Evolutionary conservation across 257 asterid species (phyloP), one percentile per base, ranked within the genome.

Genomic region (Anisodus tanguticus): DNA sequence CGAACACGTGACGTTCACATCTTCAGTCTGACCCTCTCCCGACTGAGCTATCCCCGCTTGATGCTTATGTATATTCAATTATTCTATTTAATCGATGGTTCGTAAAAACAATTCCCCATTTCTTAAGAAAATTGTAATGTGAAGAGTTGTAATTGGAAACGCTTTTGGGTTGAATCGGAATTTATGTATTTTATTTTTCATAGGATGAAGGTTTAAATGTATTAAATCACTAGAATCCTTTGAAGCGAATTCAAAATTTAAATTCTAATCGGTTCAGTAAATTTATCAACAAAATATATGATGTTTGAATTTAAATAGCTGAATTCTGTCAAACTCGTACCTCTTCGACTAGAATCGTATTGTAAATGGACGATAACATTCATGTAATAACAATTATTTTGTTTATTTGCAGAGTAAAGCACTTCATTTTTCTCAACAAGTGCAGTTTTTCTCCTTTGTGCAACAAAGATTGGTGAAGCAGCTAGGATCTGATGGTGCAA

Each of bases 21-120:
- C 90, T 92, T 87, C 95, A 94, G 97, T 91, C 95, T 91, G 97
- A 91, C 94, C 95, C 97, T 93, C 97, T 91, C 96, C 96, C 97
- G 91, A 92, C 92, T 91, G 94, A 91, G 92, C 95, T 94, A 91
- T 94, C 95, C 95, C 95, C 92, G 92, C 96, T 41, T 2, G 4
- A 41, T 41, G 45, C 45, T 41, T 41, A 3, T 3, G 0, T 0
- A 31, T 41, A 3, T 2, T 41, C 3, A 3, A 41, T 41, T 41
- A 41, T 3, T 0, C 0, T 41, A 41, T 41, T 41, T 41, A 41
- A 0, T 6, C 2, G 45, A 4, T 31, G 35, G 1, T 31, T 1
- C 1, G 35, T 31, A 31, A 31, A 31, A 31, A 31, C 35, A 31
- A 31, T 1, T 31, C 35, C 35, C 35, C 35, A 31, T 31, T 31